These are phyloP conservation scores for Thelonectria discophora DNA, from an alignment of 2,329 filamentous ascomycete species.

Conservation along the genomic window DNA sequence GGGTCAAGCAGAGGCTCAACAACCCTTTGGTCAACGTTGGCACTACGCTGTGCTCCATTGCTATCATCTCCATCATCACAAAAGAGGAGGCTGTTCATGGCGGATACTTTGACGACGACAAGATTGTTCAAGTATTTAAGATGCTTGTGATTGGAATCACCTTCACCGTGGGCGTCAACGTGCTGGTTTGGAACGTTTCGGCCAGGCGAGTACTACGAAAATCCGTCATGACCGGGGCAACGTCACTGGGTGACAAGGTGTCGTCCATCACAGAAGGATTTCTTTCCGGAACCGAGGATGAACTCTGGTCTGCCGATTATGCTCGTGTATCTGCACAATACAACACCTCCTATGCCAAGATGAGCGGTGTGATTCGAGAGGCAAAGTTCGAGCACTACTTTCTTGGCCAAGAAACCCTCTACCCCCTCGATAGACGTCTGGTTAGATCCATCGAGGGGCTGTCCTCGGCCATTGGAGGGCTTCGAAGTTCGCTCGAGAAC, in stretches of 20 bases:
- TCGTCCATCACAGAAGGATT: slow-evolving; percentile 85
- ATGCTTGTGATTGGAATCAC: slow-evolving; percentile 83
- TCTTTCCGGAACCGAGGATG: slow-evolving; percentile 81
- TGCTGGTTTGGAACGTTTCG: slow-evolving; percentile 80
- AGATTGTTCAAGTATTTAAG: slow-evolving; percentile 83
- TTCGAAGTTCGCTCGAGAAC: slow-evolving; percentile 70
- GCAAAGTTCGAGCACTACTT: slow-evolving; percentile 91
- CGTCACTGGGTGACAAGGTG: slow-evolving; percentile 81
- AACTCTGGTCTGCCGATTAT: slow-evolving; percentile 74
- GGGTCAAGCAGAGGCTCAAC: slow-evolving; percentile 83
- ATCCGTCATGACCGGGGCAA: slow-evolving; percentile 76
- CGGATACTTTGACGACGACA: slow-evolving; percentile 81
- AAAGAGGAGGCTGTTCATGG: slow-evolving; percentile 89
- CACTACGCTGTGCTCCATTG: slow-evolving; percentile 85
- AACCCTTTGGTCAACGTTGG: slow-evolving; percentile 85
- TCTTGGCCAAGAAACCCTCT: slow-evolving; percentile 80
- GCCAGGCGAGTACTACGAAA: slow-evolving; percentile 77
- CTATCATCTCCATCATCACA: slow-evolving; percentile 88
- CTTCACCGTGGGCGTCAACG: slow-evolving; percentile 76
- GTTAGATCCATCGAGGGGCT: slow-evolving; percentile 86
- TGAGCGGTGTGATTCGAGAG: slow-evolving; percentile 82
- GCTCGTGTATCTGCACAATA: slow-evolving; percentile 69
- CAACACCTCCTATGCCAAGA: slow-evolving; percentile 71
- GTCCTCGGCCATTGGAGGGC: slow-evolving; percentile 87
- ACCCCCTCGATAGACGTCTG: slow-evolving; percentile 79